Percentiles rank a stretch among this genome's conserved stretches.
Evolutionary conservation across 768 basidiomycete species (phyloP).

Genomic region (Leccinum broughii): DNA sequence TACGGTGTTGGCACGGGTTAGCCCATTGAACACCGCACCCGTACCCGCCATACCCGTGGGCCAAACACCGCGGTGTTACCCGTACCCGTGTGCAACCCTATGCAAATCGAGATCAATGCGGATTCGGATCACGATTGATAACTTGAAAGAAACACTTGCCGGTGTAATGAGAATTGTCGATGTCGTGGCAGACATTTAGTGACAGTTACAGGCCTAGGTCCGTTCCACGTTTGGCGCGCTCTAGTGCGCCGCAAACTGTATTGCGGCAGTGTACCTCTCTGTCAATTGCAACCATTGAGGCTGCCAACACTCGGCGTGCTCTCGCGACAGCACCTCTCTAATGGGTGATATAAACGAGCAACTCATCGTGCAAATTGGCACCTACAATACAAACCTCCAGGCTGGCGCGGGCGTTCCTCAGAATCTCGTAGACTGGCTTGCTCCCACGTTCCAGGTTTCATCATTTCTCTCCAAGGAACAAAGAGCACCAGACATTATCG

Average conservation of each 20-base stretch:
- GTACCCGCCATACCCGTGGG: no score
- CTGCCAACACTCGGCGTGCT: no score
- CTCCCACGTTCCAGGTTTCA: slow-evolving; percentile 77
- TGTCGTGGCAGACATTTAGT: neutral
- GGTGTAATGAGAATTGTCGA: neutral
- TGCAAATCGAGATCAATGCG: neutral
- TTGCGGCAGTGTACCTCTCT: no score
- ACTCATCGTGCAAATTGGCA: slow-evolving; percentile 75
- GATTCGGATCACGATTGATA: neutral
- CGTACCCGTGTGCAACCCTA: no score
- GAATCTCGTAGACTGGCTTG: slow-evolving; percentile 90
- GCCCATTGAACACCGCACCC: no score
- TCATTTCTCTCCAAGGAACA: slow-evolving; percentile 62
- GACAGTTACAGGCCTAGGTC: no score
- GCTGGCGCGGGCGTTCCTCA: slow-evolving; percentile 72
- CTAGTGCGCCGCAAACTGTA: neutral
- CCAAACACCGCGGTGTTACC: no score
- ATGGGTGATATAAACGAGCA: slow-evolving; percentile 26
- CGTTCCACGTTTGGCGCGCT: neutral
- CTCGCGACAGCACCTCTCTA: neutral
- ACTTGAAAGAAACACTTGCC: neutral
- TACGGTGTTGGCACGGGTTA: no score
- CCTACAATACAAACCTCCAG: slow-evolving; percentile 92
- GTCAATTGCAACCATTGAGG: no score
- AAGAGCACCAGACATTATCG: slow-evolving; percentile 81